Evolutionary conservation across 441 rosid genomes (phyloP).

Genomic region (Corymbia calophylla): DNA sequence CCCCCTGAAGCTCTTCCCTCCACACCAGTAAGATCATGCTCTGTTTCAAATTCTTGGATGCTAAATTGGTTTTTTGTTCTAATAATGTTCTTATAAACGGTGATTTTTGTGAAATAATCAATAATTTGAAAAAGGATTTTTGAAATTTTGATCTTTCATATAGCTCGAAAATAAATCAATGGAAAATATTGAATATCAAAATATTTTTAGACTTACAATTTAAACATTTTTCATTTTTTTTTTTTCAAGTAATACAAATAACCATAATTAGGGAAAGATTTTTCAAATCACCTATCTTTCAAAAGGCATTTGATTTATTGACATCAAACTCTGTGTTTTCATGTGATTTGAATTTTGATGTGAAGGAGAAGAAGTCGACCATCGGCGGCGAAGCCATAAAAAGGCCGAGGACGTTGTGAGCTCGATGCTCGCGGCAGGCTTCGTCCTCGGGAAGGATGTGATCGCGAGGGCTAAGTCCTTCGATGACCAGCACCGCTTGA

Average conservation of each 20-base stretch:
- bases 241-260: accelerated
- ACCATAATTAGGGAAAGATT: too few species aligned
- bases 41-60: background rate
- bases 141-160: too few species aligned
- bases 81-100: background rate
- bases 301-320: background rate
- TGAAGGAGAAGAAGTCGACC: slow-evolving; percentile 20
- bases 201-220: accelerated
- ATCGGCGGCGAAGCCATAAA: slow-evolving; percentile 21
- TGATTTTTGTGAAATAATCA: background rate
- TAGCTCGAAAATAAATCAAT: accelerated
- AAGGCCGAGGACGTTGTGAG: slow-evolving; percentile 74
- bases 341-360: background rate
- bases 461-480: slow-evolving; percentile 50
- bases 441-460: slow-evolving; percentile 63
- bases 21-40: slow-evolving; percentile 23
- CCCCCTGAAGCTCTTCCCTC: slow-evolving; percentile 46
- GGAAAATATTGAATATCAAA: background rate
- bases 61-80: background rate
- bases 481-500: slow-evolving; percentile 46
- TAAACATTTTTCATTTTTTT: accelerated
- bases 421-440: slow-evolving; percentile 61
- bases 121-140: too few species aligned
- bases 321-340: background rate
- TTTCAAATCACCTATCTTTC: background rate